These are phyloP conservation scores for Luzula sylvatica DNA, from an alignment of 176 grass and related monocot species.

Conservation along the genomic window DNA sequence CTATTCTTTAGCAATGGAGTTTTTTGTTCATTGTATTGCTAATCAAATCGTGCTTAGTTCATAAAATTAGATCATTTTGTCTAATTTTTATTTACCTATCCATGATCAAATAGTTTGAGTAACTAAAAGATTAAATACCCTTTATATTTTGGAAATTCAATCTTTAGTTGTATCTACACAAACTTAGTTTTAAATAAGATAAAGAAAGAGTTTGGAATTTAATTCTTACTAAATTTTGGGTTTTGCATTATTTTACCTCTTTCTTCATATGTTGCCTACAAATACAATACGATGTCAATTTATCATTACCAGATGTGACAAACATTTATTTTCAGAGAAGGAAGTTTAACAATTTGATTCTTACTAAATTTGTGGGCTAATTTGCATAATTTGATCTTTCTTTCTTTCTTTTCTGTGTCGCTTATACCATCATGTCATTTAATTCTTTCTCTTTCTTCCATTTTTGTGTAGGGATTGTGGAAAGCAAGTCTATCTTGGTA, in stretches of 20 bases:
- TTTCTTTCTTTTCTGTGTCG: background rate
- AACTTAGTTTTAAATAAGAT: background rate
- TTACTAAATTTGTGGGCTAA: conserved; percentile 8
- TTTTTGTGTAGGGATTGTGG: conserved; percentile 85
- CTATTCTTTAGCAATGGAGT: background rate
- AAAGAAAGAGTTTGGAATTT: conserved; percentile 4
- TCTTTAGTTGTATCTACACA: too few species aligned
- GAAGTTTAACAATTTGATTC: too few species aligned
- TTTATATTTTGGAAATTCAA: too few species aligned
- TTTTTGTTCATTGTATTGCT: too few species aligned
- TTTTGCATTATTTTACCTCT: conserved; percentile 7
- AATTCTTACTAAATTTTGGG: conserved; percentile 15
- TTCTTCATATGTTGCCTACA: conserved; percentile 42
- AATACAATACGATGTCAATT: background rate
- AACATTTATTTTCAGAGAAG: conserved; percentile 47
- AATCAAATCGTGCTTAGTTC: background rate
- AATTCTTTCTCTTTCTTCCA: conserved; percentile 11
- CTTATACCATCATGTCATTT: conserved; percentile 2
- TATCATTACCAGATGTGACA: conserved; percentile 44
- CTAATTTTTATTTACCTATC: too few species aligned
- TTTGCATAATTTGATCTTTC: background rate
- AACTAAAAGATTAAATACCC: background rate
- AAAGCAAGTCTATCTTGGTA: conserved; percentile 99
- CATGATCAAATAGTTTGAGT: too few species aligned
- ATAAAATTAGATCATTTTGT: too few species aligned